Base-by-base conservation (phyloP, 1,284 basidiomycete species). In the Tetrapyrgos nigripes region DNA sequence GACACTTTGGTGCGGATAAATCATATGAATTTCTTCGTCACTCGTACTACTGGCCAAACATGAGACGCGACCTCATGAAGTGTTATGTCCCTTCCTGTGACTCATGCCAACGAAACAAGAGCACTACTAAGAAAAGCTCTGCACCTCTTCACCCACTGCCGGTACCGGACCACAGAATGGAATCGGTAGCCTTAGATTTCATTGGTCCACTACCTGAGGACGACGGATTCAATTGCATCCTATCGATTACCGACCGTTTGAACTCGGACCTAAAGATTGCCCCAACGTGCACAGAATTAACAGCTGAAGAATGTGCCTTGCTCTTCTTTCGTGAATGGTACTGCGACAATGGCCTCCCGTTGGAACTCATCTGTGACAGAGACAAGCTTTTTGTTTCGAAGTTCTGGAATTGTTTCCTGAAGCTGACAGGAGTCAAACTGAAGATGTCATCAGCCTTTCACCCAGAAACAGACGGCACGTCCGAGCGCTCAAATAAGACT, bases 1-100 rank as follows among this genome's bases (percentile, higher is more conserved):
- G 68, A 0, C 69, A 70, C 60, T 68, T 68, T 45, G 64, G 68
- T 2, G 66, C 64, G 28, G 26, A 53, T 11, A 70, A 70, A 45
- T 61, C 50, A 0, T 70, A 68, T 52, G 59, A 40, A 0, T 3
- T 54, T 1, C 53, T 69, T 0, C 54, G 23, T 0, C 23, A 63
- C 62, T 61, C 63, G 0, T 79, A 70, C 55, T 78, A 74, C 55
- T 82, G 79, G 79, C 77, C 74, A 0, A 65, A 69, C 28, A 79
- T 72, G 68, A 50, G 64, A 0, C 49, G 53, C 0, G 65, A 70
- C 48, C 59, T 73, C n/a, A 75, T 77, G 35, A 24, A 50, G 0
- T 44, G 54, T 0, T 74, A 79, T 23, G 46, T 64, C 1, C 55
- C 63, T 0, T 27, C 64, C 0, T 79, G 77, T 58, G 57, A 63